Conservation (phyloP, 805 yeast genomes). For the Candida qinlingensis region DNA sequence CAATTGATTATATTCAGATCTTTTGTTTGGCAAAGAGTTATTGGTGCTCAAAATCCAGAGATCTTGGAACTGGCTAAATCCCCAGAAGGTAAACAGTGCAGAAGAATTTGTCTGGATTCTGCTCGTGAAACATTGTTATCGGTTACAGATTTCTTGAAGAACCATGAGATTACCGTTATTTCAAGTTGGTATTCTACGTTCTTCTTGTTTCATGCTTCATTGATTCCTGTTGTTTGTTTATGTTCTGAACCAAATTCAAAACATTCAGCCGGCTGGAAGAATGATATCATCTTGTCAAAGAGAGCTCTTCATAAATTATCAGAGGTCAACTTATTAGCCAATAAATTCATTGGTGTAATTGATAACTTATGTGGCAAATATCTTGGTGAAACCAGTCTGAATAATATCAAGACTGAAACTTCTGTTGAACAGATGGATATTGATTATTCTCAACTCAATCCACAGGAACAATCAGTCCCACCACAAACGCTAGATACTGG, state of each 20-base stretch:
- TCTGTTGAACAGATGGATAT: neutral
- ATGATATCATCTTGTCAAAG: slow-evolving; percentile 39
- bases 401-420: slow-evolving; percentile 1
- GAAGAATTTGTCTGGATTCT: slow-evolving; percentile 43
- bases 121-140: slow-evolving; percentile 50
- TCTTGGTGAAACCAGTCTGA: slow-evolving; percentile 16
- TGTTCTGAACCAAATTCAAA: slow-evolving; percentile 46
- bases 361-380: slow-evolving; percentile 35
- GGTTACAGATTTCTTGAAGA: slow-evolving; percentile 35
- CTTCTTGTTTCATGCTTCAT: slow-evolving; percentile 56
- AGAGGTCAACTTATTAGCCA: slow-evolving; percentile 40
- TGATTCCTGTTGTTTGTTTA: slow-evolving; percentile 51
- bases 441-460: neutral
- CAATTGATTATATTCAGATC: slow-evolving; percentile 52
- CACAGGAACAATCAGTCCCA: neutral
- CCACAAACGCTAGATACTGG: slow-evolving; percentile 3
- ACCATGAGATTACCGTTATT: slow-evolving; percentile 37
- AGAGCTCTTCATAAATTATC: slow-evolving; percentile 32
- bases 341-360: slow-evolving; percentile 39
- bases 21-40: slow-evolving; percentile 48
- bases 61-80: slow-evolving; percentile 29
- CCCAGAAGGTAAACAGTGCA: slow-evolving; percentile 43
- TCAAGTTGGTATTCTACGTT: slow-evolving; percentile 62
- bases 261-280: slow-evolving; percentile 38
- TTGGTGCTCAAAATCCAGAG: slow-evolving; percentile 32